A percentile compares a stretch with the other conserved stretches of the same genome.
These are phyloP conservation scores for Curvularia sp. DNA, from an alignment of 2,329 filamentous ascomycete species.

Conservation along the genomic window DNA sequence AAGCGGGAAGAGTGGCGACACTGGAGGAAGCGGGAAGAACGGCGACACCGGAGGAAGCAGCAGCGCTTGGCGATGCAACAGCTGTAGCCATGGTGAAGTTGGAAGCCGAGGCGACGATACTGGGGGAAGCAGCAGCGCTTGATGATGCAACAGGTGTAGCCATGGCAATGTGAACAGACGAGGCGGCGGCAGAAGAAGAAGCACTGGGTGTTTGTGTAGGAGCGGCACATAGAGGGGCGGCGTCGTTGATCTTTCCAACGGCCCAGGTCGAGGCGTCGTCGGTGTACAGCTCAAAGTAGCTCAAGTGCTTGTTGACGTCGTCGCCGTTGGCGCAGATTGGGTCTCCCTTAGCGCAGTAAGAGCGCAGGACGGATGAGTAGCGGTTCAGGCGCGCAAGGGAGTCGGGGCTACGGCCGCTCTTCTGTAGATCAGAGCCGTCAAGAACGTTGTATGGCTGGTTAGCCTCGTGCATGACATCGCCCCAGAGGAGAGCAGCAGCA, in stretches of 20 bases:
- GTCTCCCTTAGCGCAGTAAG: slow-evolving; percentile 67
- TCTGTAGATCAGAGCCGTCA: slow-evolving; percentile 27
- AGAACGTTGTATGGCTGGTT: slow-evolving; percentile 35
- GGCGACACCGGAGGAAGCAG: slow-evolving; percentile 9
- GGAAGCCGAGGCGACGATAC: slow-evolving; percentile 24
- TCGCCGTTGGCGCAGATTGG: slow-evolving; percentile 70
- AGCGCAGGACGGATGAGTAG: slow-evolving; percentile 60
- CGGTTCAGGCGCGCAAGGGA: slow-evolving; percentile 30
- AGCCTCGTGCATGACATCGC: slow-evolving; percentile 31
- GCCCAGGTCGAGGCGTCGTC: slow-evolving; percentile 33
- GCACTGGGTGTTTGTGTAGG: slow-evolving; percentile 28
- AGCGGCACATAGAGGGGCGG: slow-evolving; percentile 29
- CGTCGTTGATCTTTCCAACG: slow-evolving; percentile 32
- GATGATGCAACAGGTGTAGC: slow-evolving; percentile 19
- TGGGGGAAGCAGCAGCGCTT: not conserved
- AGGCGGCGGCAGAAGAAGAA: slow-evolving; percentile 27
- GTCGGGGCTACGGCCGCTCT: slow-evolving; percentile 19
- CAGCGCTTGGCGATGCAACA: slow-evolving; percentile 24
- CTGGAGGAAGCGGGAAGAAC: slow-evolving; percentile 7
- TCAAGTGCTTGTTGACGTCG: slow-evolving; percentile 63
- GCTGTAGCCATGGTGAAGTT: slow-evolving; percentile 8
- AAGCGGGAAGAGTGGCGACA: slow-evolving; percentile 25
- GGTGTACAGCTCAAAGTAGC: slow-evolving; percentile 56
- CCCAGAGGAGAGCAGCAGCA: slow-evolving; percentile 36
- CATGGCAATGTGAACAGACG: slow-evolving; percentile 24